These are phyloP conservation scores for Didymella lethalis DNA, from an alignment of 2,329 filamentous ascomycete genomes.

Conservation along the genomic window DNA sequence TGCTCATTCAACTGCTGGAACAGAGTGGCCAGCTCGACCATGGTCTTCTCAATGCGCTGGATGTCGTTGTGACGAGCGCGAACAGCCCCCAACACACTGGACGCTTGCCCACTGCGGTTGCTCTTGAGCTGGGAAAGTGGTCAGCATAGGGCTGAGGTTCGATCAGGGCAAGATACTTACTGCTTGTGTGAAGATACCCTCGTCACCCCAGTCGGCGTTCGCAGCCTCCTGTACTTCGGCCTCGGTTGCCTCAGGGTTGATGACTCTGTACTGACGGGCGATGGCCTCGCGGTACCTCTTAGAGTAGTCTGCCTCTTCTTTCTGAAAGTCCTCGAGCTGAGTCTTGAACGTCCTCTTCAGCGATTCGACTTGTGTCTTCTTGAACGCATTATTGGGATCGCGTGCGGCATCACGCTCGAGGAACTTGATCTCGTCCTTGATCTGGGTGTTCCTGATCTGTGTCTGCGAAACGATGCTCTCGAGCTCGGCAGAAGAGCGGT, in stretches of 20 bases:
- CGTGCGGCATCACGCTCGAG: constrained; percentile 74
- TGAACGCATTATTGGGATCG: constrained; percentile 69
- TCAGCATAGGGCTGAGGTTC: not conserved
- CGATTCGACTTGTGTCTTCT: constrained; percentile 72
- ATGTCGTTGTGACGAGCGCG: constrained; percentile 85
- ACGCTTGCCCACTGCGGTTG: constrained; percentile 77
- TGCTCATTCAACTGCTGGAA: constrained; percentile 79
- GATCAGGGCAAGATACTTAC: constrained; percentile 60
- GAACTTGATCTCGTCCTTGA: constrained; percentile 80
- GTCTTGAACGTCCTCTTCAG: constrained; percentile 77
- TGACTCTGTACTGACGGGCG: constrained; percentile 79
- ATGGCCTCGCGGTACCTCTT: constrained; percentile 79
- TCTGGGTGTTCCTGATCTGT: constrained; percentile 74
- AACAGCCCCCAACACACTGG: constrained; percentile 77
- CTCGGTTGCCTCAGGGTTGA: constrained; percentile 81
- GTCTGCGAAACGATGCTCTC: constrained; percentile 74
- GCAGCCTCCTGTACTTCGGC: constrained; percentile 73
- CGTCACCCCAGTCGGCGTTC: constrained; percentile 75
- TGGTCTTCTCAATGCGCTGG: constrained; percentile 78
- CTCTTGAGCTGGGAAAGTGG: constrained; percentile 67
- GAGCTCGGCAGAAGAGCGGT: constrained; percentile 61
- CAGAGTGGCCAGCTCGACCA: constrained; percentile 72
- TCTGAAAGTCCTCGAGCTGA: constrained; percentile 73
- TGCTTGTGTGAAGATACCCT: constrained; percentile 83
- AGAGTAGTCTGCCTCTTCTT: constrained; percentile 75